phyloP scores from a whole-genome alignment of 805 yeast genomes.

The Zygoascus ofunaensis region DNA sequence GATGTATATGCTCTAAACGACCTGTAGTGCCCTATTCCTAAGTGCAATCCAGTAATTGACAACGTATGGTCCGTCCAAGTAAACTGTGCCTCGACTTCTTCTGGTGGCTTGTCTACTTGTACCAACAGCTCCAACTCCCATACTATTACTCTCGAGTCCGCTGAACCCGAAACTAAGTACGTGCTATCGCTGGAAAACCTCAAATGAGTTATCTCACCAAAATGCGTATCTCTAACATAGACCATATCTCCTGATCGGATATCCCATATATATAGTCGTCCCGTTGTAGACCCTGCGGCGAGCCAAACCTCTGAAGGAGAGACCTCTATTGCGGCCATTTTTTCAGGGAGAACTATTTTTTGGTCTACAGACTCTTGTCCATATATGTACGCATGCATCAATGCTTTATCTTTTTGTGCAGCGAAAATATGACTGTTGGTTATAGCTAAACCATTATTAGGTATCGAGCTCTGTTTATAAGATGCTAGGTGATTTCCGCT shows the following conservation, averaged over 20 bases:
- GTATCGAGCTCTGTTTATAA: slow-evolving; percentile 45
- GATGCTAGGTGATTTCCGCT: slow-evolving; percentile 34
- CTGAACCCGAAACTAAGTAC: slow-evolving; percentile 64
- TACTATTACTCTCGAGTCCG: slow-evolving; percentile 67
- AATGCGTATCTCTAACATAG: slow-evolving; percentile 71
- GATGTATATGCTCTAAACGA: slow-evolving; percentile 60
- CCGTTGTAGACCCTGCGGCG: slow-evolving; percentile 66
- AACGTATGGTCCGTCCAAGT: slow-evolving; percentile 33
- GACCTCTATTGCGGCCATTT: slow-evolving; percentile 47
- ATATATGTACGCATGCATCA: slow-evolving; percentile 62
- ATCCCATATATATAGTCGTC: slow-evolving; percentile 81
- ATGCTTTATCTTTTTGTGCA: slow-evolving; percentile 62
- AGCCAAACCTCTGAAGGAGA: slow-evolving; percentile 37
- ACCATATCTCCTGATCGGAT: slow-evolving; percentile 64
- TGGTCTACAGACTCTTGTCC: slow-evolving; percentile 65
- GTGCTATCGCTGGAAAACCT: slow-evolving; percentile 54
- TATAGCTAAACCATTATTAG: slow-evolving; percentile 37
- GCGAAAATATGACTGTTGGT: slow-evolving; percentile 51
- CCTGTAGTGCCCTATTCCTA: slow-evolving; percentile 43
- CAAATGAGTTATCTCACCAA: slow-evolving; percentile 59
- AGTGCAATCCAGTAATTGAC: slow-evolving; percentile 40
- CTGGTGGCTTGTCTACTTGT: slow-evolving; percentile 22
- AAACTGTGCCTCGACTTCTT: slow-evolving; percentile 21
- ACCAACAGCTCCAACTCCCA: slow-evolving; percentile 65
- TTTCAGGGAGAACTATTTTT: slow-evolving; percentile 77